Percentiles rank a stretch among this genome's conserved stretches.
Conservation (phyloP, 106 monocot genomes). For the Acorus calamus region DNA sequence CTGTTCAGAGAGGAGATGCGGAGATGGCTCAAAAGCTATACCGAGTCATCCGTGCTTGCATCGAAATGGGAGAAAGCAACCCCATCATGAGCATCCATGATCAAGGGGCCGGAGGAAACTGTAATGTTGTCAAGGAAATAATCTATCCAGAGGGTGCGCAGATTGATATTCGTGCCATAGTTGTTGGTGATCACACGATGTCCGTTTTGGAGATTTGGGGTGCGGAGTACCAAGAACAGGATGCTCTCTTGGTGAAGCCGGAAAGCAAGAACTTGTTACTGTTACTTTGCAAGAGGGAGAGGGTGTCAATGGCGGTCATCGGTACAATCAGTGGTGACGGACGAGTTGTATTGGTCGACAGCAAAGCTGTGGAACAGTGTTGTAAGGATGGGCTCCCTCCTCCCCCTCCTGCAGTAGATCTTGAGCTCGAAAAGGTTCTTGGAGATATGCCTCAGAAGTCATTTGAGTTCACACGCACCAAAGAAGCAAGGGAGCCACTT, state of each 20-base stretch:
- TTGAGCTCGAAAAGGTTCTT: slow-evolving; percentile 88
- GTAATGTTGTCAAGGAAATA: slow-evolving; percentile 96
- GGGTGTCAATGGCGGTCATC: slow-evolving; percentile 90
- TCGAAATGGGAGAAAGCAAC: slow-evolving; percentile 77
- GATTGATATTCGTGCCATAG: slow-evolving; percentile 70
- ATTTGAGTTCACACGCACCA: slow-evolving; percentile 53
- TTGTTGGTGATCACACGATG: slow-evolving; percentile 91
- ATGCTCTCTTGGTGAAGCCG: slow-evolving; percentile 76
- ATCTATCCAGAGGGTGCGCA: slow-evolving; percentile 95
- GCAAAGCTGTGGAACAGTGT: slow-evolving; percentile 30
- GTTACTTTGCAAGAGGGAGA: slow-evolving; percentile 70
- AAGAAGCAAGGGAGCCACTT: slow-evolving; percentile 23
- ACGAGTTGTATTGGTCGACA: slow-evolving; percentile 59
- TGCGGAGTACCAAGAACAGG: slow-evolving; percentile 98
- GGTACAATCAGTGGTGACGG: slow-evolving; percentile 71
- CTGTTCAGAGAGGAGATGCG: slow-evolving; percentile 92
- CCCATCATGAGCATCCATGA: slow-evolving; percentile 97
- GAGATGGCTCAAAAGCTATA: slow-evolving; percentile 99
- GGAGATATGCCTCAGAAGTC: slow-evolving; percentile 95
- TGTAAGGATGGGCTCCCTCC: slow-evolving; percentile 29
- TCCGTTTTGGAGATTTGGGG: slow-evolving; percentile 98
- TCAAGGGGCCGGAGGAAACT: slow-evolving; percentile 97
- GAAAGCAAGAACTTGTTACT: slow-evolving; percentile 42
- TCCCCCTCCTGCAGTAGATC: slow-evolving; percentile 67
- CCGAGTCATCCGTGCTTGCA: slow-evolving; percentile 79